Base-by-base conservation (phyloP, 129 eudicot genomes). In the Cynara cardunculus region DNA sequence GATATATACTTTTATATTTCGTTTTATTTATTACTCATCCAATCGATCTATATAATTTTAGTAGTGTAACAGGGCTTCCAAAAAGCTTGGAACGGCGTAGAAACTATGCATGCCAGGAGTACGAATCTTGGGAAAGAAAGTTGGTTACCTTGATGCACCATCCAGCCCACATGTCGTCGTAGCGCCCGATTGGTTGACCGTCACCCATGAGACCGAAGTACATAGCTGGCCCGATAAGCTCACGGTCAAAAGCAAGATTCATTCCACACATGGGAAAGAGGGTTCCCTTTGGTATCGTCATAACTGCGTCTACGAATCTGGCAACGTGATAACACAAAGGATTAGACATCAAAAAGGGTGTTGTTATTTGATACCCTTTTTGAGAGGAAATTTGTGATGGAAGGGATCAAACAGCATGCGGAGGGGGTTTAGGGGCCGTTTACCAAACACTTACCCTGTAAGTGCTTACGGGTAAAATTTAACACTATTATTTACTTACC, bases 171-270 rank as follows among this genome's bases (percentile, higher is more conserved):
- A 89, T 89, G 85, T 89, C 92, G 19, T 86, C 89, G 49, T 86
- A 86, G 31, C 89, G 89, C 53, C 89, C 89, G 44, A 86, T 86
- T 75, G 92, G 92, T 77, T 89, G 92, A 72, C 92, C 92, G 14
- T 89, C 92, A 7, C 92, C 92, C 92, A 89, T 89, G 86, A 89
- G 92, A 32, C 92, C 92, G 70, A 89, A 89, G 89, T 89, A 89
- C 93, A 89, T 89, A 21, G 93, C 93, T 7, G 93, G 90, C 16
- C 93, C 93, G 4, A 89, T 89, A 13, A 89, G 64, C 82, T 89
- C 88, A 21, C 92, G 92, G 88, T 89, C 75, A 82, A 89, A 89
- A 12, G 86, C 92, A 74, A 89, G 82, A 68, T 89, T 89, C 93
- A 89, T 89, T 77, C 93, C 93, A 28, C 93, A 89, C 93, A 89